These are phyloP conservation scores for Schizonepeta tenuifolia DNA, from an alignment of 257 asterid species.

Conservation along the genomic window DNA sequence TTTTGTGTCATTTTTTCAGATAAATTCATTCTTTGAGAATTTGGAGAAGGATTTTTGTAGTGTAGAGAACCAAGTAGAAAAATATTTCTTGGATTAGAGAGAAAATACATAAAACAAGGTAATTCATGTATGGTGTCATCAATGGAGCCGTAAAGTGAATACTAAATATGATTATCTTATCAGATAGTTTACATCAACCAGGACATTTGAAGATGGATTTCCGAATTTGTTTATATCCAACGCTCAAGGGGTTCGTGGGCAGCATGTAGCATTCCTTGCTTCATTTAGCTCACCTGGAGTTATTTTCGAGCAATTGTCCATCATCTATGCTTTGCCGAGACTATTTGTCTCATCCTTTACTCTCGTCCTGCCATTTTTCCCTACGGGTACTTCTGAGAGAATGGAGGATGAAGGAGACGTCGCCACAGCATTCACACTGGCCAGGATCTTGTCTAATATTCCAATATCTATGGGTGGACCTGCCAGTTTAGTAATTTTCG, in stretches of 20 bases:
- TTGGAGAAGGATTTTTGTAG: constrained; percentile 5
- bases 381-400: constrained; percentile 97
- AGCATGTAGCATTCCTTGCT: constrained; percentile 95
- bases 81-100: background rate
- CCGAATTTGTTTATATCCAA: constrained; percentile 94
- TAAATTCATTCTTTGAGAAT: background rate
- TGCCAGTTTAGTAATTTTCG: constrained; percentile 86
- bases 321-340: constrained; percentile 89
- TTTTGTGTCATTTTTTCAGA: background rate
- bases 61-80: background rate
- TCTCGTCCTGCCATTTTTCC: constrained; percentile 95
- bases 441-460: constrained; percentile 89
- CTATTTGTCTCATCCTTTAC: constrained; percentile 94
- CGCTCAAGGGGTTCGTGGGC: constrained; percentile 97
- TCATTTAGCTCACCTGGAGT: constrained; percentile 98
- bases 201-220: constrained; percentile 98
- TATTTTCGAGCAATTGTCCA: constrained; percentile 89
- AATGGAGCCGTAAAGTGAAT: constrained; percentile 18
- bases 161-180: constrained; percentile 23
- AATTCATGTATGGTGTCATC: background rate
- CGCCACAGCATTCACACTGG: constrained; percentile 96
- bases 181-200: constrained; percentile 40
- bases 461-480: constrained; percentile 97
- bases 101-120: background rate
- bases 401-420: constrained; percentile 99